These are phyloP conservation scores for Thelonectria rubi DNA, from an alignment of 2,329 filamentous ascomycete species.

Conservation along the genomic window DNA sequence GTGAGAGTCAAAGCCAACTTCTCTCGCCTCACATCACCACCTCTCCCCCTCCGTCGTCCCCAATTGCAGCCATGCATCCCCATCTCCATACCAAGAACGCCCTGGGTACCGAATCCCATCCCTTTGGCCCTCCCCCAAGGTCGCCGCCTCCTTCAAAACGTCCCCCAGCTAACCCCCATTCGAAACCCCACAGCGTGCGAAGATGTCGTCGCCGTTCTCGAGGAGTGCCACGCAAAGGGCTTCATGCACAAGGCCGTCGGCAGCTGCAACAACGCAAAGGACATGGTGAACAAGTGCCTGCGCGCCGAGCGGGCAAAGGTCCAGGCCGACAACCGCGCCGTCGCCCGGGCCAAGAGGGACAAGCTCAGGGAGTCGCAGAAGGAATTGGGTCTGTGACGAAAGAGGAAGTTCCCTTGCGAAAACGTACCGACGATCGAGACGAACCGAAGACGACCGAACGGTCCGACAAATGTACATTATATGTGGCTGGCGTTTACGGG, in stretches of 20 bases:
- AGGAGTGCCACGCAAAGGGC: constrained; percentile 92
- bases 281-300: constrained; percentile 84
- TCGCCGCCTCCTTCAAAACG: no score
- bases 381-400: constrained; percentile 50
- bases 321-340: constrained; percentile 77
- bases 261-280: constrained; percentile 89
- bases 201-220: constrained; percentile 90
- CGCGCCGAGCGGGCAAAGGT: constrained; percentile 81
- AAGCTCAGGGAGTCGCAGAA: constrained; percentile 79
- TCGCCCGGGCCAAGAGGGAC: constrained; percentile 73
- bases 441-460: neutral
- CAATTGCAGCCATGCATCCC: constrained; percentile 80
- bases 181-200: constrained; percentile 76
- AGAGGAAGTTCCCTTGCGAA: neutral
- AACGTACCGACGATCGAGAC: constrained; percentile 6
- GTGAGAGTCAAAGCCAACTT: constrained; percentile 24
- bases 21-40: constrained; percentile 26
- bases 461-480: constrained; percentile 26
- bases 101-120: constrained; percentile 64
- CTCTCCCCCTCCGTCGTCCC: constrained; percentile 16
- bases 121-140: neutral
- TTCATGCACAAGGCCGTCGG: constrained; percentile 93
- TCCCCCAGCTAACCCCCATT: constrained; percentile 29
- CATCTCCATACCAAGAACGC: constrained; percentile 95
- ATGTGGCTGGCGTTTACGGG: constrained; percentile 31